Conservation (phyloP, 2,329 filamentous ascomycete genomes). For the Ascocoryne sarcoides region DNA sequence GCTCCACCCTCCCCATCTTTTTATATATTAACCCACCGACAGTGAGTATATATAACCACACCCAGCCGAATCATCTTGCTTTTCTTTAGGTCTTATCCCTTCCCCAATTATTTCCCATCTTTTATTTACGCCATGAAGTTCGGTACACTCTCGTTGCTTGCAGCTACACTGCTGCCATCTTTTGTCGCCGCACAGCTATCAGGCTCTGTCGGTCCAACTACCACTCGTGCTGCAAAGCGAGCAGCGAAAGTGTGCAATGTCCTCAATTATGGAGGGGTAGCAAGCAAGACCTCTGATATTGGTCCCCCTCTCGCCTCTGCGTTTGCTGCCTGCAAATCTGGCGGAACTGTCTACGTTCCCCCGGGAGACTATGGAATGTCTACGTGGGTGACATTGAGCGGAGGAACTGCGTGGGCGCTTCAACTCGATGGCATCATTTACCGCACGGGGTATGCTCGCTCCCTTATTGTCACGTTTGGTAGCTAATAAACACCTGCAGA, state of each 20-base stretch:
- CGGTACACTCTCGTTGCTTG: background rate
- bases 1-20: too few species aligned
- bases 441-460: constrained; percentile 35
- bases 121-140: background rate
- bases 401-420: constrained; percentile 40
- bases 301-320: constrained; percentile 35
- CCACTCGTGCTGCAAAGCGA: constrained; percentile 17
- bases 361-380: constrained; percentile 32
- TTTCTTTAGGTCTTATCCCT: too few species aligned
- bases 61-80: too few species aligned
- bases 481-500: background rate
- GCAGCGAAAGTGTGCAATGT: constrained; percentile 34
- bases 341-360: constrained; percentile 29
- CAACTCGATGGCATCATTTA: constrained; percentile 46
- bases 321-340: constrained; percentile 36
- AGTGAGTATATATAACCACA: too few species aligned
- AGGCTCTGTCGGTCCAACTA: constrained; percentile 22
- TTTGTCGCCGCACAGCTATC: constrained; percentile 16
- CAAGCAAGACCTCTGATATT: constrained; percentile 37
- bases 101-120: too few species aligned
- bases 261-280: constrained; percentile 37
- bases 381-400: constrained; percentile 40
- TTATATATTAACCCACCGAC: too few species aligned
- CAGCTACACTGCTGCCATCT: constrained; percentile 5
- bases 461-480: background rate